Percentiles rank a stretch among this genome's conserved stretches.
These are phyloP conservation scores for Schizophyllum amplum DNA, from an alignment of 1,284 basidiomycete species.

Conservation along the genomic window DNA sequence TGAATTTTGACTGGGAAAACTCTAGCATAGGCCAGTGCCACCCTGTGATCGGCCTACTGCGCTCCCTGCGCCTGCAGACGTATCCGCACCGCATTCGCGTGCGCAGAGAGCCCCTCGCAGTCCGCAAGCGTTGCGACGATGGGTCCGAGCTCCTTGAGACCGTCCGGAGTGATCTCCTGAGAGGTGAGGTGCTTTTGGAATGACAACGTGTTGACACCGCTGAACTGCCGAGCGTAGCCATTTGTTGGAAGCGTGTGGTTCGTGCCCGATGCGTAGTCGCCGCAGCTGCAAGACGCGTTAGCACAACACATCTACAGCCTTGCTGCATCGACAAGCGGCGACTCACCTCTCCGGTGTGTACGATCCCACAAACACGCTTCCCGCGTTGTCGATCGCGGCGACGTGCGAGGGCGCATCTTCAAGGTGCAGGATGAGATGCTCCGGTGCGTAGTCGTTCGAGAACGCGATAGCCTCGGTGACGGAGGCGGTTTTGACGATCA, in stretches of 20 bases:
- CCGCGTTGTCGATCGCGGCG: constrained; percentile 77
- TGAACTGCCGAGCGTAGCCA: constrained; percentile 96
- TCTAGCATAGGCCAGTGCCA: too few species aligned
- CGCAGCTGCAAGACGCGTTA: constrained; percentile 54
- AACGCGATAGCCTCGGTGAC: constrained; percentile 79
- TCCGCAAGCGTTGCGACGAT: constrained; percentile 88
- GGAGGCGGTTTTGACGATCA: constrained; percentile 72
- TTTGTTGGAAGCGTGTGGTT: constrained; percentile 97
- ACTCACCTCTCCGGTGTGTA: constrained; percentile 91
- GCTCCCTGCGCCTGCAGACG: constrained; percentile 32
- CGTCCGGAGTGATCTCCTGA: constrained; percentile 81
- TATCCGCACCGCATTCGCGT: constrained; percentile 83
- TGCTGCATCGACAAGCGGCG: constrained; percentile 4
- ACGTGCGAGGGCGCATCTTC: constrained; percentile 64
- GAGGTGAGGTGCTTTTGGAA: constrained; percentile 99
- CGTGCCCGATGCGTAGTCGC: constrained; percentile 97
- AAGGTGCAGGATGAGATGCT: constrained; percentile 91
- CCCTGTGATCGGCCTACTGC: neutral
- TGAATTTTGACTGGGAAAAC: too few species aligned
- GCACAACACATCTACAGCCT: constrained; percentile 1
- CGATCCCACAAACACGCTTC: constrained; percentile 92
- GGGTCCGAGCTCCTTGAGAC: constrained; percentile 78
- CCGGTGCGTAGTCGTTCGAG: constrained; percentile 96
- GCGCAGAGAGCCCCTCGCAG: constrained; percentile 91
- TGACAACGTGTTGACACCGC: constrained; percentile 93